Evolutionary conservation across 2,329 filamentous ascomycete species (phyloP).

Genomic region (Niveomyces coronatus): DNA sequence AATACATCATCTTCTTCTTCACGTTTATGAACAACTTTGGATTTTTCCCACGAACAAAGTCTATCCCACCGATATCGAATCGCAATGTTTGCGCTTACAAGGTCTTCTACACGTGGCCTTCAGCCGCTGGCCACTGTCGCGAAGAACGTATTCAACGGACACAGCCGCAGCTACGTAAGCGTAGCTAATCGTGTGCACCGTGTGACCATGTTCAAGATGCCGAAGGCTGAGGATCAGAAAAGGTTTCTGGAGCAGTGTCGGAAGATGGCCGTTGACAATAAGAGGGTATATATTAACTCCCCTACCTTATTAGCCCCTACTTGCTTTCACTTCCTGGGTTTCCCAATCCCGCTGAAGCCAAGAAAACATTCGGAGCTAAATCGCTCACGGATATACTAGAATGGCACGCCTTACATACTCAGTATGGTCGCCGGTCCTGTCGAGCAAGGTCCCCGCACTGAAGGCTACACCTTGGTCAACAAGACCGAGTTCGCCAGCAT

Average conservation of each 20-base stretch:
- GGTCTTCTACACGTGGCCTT: not conserved
- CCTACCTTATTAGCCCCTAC: not conserved
- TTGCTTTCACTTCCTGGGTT: not conserved
- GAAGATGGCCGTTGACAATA: slow-evolving; percentile 26
- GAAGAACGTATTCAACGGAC: not conserved
- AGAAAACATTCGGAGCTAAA: not conserved
- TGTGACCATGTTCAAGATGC: slow-evolving; percentile 44
- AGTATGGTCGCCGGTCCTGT: slow-evolving; percentile 42
- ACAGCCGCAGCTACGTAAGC: not conserved
- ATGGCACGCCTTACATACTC: slow-evolving; percentile 61
- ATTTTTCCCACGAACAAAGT: not conserved
- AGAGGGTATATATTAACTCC: slow-evolving; percentile 27
- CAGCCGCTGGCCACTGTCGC: not conserved
- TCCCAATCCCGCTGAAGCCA: not conserved
- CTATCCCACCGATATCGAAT: not conserved
- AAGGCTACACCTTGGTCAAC: slow-evolving; percentile 57
- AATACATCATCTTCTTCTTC: not conserved
- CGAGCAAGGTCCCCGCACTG: slow-evolving; percentile 46
- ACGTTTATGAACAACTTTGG: not conserved
- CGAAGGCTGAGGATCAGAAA: slow-evolving; percentile 31
- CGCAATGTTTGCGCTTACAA: not conserved
- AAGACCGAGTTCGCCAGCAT: slow-evolving; percentile 52
- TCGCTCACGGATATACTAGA: slow-evolving; percentile 30
- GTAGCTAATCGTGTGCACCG: slow-evolving; percentile 33
- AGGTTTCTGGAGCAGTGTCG: slow-evolving; percentile 35